Evolutionary conservation across 2,329 filamentous ascomycete species (phyloP).

Genomic region (Pyrenophora graminea): DNA sequence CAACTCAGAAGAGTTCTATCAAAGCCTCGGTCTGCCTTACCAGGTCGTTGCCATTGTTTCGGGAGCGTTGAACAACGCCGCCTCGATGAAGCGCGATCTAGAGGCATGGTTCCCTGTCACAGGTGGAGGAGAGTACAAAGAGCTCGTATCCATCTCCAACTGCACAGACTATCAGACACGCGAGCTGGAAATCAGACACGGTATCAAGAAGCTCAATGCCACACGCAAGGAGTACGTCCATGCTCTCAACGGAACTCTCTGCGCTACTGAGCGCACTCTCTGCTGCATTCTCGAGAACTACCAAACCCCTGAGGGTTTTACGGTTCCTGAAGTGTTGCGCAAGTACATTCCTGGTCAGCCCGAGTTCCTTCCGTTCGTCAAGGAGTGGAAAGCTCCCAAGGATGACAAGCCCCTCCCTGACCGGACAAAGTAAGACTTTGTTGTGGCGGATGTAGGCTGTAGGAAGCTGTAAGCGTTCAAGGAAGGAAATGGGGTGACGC

Average conservation of each 20-base stretch:
- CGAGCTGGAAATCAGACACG: constrained; percentile 89
- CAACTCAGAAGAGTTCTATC: constrained; percentile 92
- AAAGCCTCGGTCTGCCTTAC: constrained; percentile 86
- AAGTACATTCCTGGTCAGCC: constrained; percentile 84
- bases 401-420: constrained; percentile 33
- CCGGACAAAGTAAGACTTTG: constrained; percentile 16
- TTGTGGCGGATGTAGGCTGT: neutral
- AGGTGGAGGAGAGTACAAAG: constrained; percentile 88
- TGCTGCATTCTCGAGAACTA: constrained; percentile 98
- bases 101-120: constrained; percentile 73
- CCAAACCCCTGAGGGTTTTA: constrained; percentile 76
- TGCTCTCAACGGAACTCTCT: constrained; percentile 82
- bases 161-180: constrained; percentile 97
- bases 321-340: constrained; percentile 42
- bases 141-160: constrained; percentile 96
- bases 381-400: constrained; percentile 60
- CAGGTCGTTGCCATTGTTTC: constrained; percentile 92
- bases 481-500: neutral
- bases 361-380: constrained; percentile 85
- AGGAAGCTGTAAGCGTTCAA: too few relatives aligned
- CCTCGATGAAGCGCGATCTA: constrained; percentile 89
- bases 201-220: constrained; percentile 74
- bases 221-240: constrained; percentile 93
- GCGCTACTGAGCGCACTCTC: constrained; percentile 86
- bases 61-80: constrained; percentile 62